phyloP scores from a whole-genome alignment of 768 basidiomycete species.

The Boletus sp. region DNA sequence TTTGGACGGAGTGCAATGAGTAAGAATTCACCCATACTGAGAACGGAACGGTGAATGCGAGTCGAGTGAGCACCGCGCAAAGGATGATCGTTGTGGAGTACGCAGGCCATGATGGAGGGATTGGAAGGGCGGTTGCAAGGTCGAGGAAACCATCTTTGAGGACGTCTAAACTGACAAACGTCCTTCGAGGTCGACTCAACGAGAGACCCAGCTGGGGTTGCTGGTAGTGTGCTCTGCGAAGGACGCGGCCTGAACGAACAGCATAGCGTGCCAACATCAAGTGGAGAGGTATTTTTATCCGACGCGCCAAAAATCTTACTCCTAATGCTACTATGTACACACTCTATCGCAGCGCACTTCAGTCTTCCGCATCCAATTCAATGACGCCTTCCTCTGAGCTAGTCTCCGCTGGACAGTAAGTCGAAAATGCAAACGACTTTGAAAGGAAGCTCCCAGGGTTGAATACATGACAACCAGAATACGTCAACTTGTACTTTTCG shows the following conservation, averaged over 20 bases:
- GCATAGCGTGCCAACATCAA: constrained; percentile 27
- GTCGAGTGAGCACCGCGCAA: constrained; percentile 58
- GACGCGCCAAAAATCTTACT: neutral
- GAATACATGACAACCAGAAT: constrained; percentile 98
- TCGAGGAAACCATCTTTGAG: constrained; percentile 71
- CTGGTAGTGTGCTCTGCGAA: constrained; percentile 7
- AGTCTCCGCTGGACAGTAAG: constrained; percentile 82
- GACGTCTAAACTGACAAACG: constrained; percentile 25
- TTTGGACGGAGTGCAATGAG: neutral
- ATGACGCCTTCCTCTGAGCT: constrained; percentile 79
- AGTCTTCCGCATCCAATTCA: constrained; percentile 40
- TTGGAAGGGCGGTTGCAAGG: constrained; percentile 70
- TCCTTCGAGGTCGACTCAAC: constrained; percentile 14
- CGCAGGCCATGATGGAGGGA: constrained; percentile 62
- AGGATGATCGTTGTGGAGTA: constrained; percentile 78
- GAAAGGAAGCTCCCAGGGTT: constrained; percentile 94
- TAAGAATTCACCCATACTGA: constrained; percentile 64
- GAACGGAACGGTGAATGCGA: constrained; percentile 61
- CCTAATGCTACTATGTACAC: too few relatives aligned
- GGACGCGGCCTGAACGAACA: constrained; percentile 11
- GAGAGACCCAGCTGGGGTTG: constrained; percentile 3
- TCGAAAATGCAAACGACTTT: constrained; percentile 80
- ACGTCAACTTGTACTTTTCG: constrained; percentile 93
- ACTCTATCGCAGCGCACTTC: neutral
- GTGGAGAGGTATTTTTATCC: neutral